Evolutionary conservation across 2,329 filamentous ascomycete genomes (phyloP), one percentile per base, ranked within the genome.

Genomic region (Dothistroma pini): DNA sequence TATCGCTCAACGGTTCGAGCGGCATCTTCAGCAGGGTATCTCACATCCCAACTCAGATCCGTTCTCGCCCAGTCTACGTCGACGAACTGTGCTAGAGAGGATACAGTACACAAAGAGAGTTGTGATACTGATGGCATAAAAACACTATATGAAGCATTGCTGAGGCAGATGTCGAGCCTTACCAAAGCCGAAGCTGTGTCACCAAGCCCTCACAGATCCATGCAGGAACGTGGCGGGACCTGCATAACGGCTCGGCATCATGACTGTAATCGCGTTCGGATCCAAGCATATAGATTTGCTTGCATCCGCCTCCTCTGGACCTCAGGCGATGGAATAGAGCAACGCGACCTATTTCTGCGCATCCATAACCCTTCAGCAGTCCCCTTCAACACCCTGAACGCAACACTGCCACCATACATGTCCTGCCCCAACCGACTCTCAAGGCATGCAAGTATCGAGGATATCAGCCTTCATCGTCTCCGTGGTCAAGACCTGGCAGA

Each of bases 401-500:
- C 38, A 6, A n/a, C 8, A 16, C 11, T n/a, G 6, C 38, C 14
- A 16, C n/a, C 35, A 14, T 4, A 16, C 7, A 41, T 16, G 35
- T 16, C 8, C n/a, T 16, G n/a, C 10, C 4, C 14, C 38, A 2
- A n/a, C 12, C 38, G n/a, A 16, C 10, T 14, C 38, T 16, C 14
- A 5, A 6, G 12, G 19, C n/a, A 25, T 50, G 48, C 21, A 21
- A 19, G 12, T 11, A n/a, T 53, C 16, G 25, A 53, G 16, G 50
- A 53, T 16, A 32, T 56, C 34, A 56, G 63, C 64, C 4, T 58
- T 60, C 48, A 51, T 55, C n/a, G 57, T 62, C 14, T 59, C 64
- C 9, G 49, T 66, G 11, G 62, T 57, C n/a, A 64, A 62, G 49
- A 48, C 56, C 12, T 50, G 59, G n/a, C 51, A 62, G 22, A 58